Evolutionary conservation across 352 stramenopile genomes (phyloP), one percentile per base, ranked within the genome.

Genomic region (Phytophthora citrophthora): DNA sequence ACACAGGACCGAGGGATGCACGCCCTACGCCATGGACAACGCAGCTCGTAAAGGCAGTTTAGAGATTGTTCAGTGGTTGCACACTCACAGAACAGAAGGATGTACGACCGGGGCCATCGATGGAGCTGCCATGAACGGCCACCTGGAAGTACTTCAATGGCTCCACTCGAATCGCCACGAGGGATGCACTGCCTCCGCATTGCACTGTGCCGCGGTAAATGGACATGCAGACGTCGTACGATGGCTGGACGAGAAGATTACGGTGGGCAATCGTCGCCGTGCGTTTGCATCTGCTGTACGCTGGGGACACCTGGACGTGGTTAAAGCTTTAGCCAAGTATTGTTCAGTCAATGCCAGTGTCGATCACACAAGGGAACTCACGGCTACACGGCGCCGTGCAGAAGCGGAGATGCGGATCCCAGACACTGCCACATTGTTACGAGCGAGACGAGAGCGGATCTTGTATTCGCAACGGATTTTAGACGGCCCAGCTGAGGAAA

Each of bases 11-110:
- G 72, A 78, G 49, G 74, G 74, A 0, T 86, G 77, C 31, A 79
- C 80, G 4, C 43, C 58, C 1, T 70, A 72, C 48, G 70, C 70
- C 7, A 77, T 77, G 70, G 70, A 77, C 32, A 75, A 72, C 7
- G 70, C 65, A 20, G 70, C 65, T 4, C 61, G 65, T 4, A 65
- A 70, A 62, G 70, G 70, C 1, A 70, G 54, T 13, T 57, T 77
- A 15, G 70, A 72, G 49, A 64, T 77, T 15, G 65, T 77, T n/a
- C 47, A 70, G 23, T 77, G 70, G 70, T 32, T 77, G 11, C 70
- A 75, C 29, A 47, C 45, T 1, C 40, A 74, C 15, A 52, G 69
- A 8, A 59, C 66, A 2, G 69, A 73, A 55, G 69, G 69, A 6
- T 77, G 65, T 36, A 77, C 70, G 0, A 70, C 62, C 1, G 64